Base-by-base conservation (phyloP, 2,329 filamentous ascomycete genomes). In the Verticillium zaregamsianum region DNA sequence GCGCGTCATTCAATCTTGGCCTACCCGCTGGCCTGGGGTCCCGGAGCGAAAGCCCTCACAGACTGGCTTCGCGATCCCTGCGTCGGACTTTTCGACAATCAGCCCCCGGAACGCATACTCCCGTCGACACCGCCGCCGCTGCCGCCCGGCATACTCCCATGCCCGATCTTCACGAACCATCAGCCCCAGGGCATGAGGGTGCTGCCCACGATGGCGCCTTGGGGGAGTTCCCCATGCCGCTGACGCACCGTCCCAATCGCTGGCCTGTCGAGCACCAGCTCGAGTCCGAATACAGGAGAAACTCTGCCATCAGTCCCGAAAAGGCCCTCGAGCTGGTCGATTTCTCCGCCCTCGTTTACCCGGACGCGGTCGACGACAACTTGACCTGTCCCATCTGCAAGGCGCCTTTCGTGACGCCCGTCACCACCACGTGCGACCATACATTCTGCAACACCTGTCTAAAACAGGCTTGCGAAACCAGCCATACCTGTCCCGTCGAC, bases 381-480 rank as follows among this genome's bases (percentile, higher is more conserved):
- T 71, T 83, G 14, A 74, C 85, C 61, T 82, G 79, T 58, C 81
- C 82, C 3, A 82, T 86, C 63, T 90, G 87, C 73, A 84, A 84
- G 66, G 80, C 85, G 12, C 83, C 87, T 3, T 79, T 89, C 52
- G 76, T 89, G 57, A 78, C 83, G 15, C 86, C 87, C 0, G 78
- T 86, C 57, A 86, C 86, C 52, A 88, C 86, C 1, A 75, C 77
- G 8, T 90, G 87, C 72, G 84, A 87, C 62, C 87, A 90, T 70
- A 86, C 85, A 14, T 90, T 90, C 69, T 90, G 87, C 68, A 80
- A 81, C 59, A 76, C 77, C 5, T 90, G 87, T 68, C 76, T 89
- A 31, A 67, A 73, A 55, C 74, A 78, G 63, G 76, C 80, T 8
- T 74, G 79, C 59, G 71, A 74, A 59, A 69, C 77, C 37, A 78